Evolutionary conservation across 1,284 basidiomycete genomes (phyloP).

Genomic region (Marasmius fiardii): DNA sequence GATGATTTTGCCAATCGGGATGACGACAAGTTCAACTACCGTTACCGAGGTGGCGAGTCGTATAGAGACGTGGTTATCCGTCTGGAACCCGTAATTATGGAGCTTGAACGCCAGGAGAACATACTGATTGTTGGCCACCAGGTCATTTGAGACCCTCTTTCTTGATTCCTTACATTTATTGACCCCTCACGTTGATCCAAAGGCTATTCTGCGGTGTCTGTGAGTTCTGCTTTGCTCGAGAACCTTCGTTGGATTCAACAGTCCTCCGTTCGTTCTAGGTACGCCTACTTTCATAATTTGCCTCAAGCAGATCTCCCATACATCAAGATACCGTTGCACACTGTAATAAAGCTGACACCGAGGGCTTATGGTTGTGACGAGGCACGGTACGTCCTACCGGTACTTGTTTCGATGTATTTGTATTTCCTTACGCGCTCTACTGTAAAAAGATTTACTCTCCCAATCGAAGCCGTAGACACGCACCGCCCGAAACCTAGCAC

Average conservation of each 20-base stretch:
- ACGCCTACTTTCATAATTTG: slow-evolving; percentile 93
- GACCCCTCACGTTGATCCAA: slow-evolving; percentile 1
- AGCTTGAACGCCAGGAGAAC: slow-evolving; percentile 96
- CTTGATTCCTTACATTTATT: slow-evolving; percentile 7
- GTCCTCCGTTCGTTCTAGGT: slow-evolving; percentile 49
- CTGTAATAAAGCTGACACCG: slow-evolving; percentile 96
- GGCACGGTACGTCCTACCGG: slow-evolving; percentile 70
- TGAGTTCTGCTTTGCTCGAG: slow-evolving; percentile 33
- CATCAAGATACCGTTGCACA: slow-evolving; percentile 96
- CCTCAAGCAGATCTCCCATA: slow-evolving; percentile 95
- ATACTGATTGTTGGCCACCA: slow-evolving; percentile 97
- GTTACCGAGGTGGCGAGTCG: slow-evolving; percentile 93
- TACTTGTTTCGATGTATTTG: not conserved
- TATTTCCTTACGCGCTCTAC: not conserved
- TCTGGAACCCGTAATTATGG: slow-evolving; percentile 98
- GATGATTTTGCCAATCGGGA: slow-evolving; percentile 99
- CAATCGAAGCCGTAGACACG: slow-evolving; percentile 91
- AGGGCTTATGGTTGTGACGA: slow-evolving; percentile 99
- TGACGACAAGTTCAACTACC: slow-evolving; percentile 99
- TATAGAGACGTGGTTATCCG: slow-evolving; percentile 96
- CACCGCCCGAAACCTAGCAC: slow-evolving; percentile 84
- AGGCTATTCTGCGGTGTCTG: slow-evolving; percentile 90
- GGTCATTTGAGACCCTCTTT: slow-evolving; percentile 31
- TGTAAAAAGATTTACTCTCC: slow-evolving; percentile 78
- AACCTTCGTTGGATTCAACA: too few species aligned